These are phyloP conservation scores for Apiotrichum gracile DNA, from an alignment of 1,284 basidiomycete genomes.

Conservation along the genomic window DNA sequence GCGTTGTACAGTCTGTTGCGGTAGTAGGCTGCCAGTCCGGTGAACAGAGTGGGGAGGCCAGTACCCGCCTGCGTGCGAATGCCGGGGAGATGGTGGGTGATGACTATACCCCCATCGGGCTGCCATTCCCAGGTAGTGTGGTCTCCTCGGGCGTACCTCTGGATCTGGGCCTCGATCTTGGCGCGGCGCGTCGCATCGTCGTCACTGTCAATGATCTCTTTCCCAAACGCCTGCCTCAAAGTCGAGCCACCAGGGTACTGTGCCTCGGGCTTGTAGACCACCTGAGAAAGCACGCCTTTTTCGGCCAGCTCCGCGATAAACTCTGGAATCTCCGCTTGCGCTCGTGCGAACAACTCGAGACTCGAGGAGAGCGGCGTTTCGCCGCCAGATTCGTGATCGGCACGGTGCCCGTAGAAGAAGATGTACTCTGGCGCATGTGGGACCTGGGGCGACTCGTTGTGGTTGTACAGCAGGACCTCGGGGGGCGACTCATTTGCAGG, in stretches of 20 bases:
- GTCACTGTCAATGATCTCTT: constrained; percentile 10
- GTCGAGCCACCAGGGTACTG: constrained; percentile 12
- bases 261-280: constrained; percentile 4
- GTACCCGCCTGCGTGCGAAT: constrained; percentile 5
- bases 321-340: constrained; percentile 12
- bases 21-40: constrained; percentile 6
- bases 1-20: constrained; percentile 4
- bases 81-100: constrained; percentile 11
- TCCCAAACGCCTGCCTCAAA: constrained; percentile 15
- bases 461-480: constrained; percentile 9
- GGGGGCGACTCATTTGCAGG: constrained; percentile 18
- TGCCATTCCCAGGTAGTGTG: constrained; percentile 15
- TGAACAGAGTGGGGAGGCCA: constrained; percentile 7
- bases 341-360: constrained; percentile 14
- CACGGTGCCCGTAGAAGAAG: constrained; percentile 14
- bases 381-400: constrained; percentile 5
- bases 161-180: constrained; percentile 14
- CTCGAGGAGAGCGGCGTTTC: constrained; percentile 15
- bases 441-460: constrained; percentile 19
- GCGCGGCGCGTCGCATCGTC: constrained; percentile 1
- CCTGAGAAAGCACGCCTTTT: constrained; percentile 7
- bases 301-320: constrained; percentile 10
- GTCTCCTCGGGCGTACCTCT: constrained; percentile 10
- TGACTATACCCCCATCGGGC: constrained; percentile 9
- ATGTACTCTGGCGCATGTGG: constrained; percentile 17